Evolutionary conservation across 176 grass and related monocot genomes (phyloP).

Genomic region (Zea mays): Zm-B73-REFERENCE-NAM-5.0 NC_050097.1:2107001-2107500

Average conservation of each 20-base stretch:
- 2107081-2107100: slow-evolving; percentile 82
- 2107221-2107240: slow-evolving; percentile 27
- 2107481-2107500: slow-evolving; percentile 96
- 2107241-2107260: slow-evolving; percentile 57
- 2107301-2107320: slow-evolving; percentile 54
- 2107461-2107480: slow-evolving; percentile 72
- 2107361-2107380: slow-evolving; percentile 65
- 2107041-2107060: slow-evolving; percentile 83
- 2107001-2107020: slow-evolving; percentile 81
- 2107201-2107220: slow-evolving; percentile 34
- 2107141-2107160: slow-evolving; percentile 37
- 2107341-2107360: slow-evolving; percentile 90
- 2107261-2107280: slow-evolving; percentile 73
- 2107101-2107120: slow-evolving; percentile 79
- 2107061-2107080: slow-evolving; percentile 78
- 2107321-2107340: slow-evolving; percentile 69
- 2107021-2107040: slow-evolving; percentile 60
- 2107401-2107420: slow-evolving; percentile 77
- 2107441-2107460: slow-evolving; percentile 96
- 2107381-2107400: slow-evolving; percentile 80
- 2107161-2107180: slow-evolving; percentile 44
- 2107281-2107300: slow-evolving; percentile 60
- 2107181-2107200: slow-evolving; percentile 37
- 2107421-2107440: slow-evolving; percentile 66
- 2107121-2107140: slow-evolving; percentile 43